Evolutionary conservation across 495 filamentous ascomycete species (phyloP).

Genomic region (Annulohypoxylon bovei): DNA sequence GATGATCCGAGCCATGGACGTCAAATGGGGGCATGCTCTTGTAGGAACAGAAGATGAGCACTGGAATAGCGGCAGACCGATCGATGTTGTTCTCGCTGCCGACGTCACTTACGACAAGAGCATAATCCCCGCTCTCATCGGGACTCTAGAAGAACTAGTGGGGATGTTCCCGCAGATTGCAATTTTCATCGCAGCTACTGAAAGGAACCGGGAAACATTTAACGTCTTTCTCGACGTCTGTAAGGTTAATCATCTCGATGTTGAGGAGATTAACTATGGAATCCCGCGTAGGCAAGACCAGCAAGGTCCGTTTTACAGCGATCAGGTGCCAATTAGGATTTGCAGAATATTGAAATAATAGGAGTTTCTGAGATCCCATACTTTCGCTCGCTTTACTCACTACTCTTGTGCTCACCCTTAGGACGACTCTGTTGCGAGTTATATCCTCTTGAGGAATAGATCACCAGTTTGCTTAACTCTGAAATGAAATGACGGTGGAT

Average conservation of each 20-base stretch:
- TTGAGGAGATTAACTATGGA: slow-evolving; percentile 50
- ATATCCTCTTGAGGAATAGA: background rate
- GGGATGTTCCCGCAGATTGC: slow-evolving; percentile 46
- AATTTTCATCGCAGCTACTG: slow-evolving; percentile 59
- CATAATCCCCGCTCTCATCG: slow-evolving; percentile 56
- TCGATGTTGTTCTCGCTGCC: slow-evolving; percentile 61
- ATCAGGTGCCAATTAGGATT: slow-evolving; percentile 54
- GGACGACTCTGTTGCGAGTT: too few species aligned
- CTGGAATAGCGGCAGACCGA: slow-evolving; percentile 55
- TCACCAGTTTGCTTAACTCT: background rate
- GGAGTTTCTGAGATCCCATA: background rate
- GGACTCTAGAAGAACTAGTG: slow-evolving; percentile 56
- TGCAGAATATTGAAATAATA: slow-evolving; percentile 46
- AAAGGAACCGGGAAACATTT: slow-evolving; percentile 59
- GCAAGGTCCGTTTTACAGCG: slow-evolving; percentile 60
- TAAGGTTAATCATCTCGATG: slow-evolving; percentile 42
- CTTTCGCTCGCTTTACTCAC: background rate
- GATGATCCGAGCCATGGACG: slow-evolving; percentile 57
- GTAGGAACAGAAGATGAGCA: slow-evolving; percentile 54
- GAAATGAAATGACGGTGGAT: background rate
- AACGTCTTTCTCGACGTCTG: slow-evolving; percentile 53
- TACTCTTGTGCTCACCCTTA: background rate
- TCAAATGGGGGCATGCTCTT: slow-evolving; percentile 70
- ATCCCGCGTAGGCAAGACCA: slow-evolving; percentile 50
- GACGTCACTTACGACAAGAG: slow-evolving; percentile 63